Percentiles rank a stretch among this genome's conserved stretches.
Conservation (phyloP, 2,329 filamentous ascomycete species). For the Pezicula rhizophila region DNA sequence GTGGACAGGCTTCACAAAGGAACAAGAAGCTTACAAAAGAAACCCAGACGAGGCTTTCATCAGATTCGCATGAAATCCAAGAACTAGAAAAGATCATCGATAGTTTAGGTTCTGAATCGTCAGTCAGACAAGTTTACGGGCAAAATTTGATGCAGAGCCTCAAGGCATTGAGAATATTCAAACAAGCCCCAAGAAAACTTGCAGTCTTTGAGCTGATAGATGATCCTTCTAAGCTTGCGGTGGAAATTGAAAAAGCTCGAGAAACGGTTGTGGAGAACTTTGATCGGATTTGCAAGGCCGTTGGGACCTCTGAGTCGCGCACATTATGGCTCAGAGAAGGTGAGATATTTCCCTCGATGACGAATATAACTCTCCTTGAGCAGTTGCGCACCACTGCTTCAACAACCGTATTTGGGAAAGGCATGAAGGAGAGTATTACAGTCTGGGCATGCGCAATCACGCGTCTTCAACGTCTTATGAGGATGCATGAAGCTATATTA, state of each 20-base stretch:
- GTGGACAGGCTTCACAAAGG: no score
- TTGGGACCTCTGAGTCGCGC: constrained; percentile 2
- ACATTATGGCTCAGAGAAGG: constrained; percentile 32
- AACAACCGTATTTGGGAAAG: constrained; percentile 21
- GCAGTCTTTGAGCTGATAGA: no score
- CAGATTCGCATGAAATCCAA: no score
- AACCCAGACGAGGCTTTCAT: no score
- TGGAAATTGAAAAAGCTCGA: constrained; percentile 2
- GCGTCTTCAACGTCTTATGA: constrained; percentile 35
- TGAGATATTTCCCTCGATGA: constrained; percentile 36
- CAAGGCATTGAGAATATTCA: no score
- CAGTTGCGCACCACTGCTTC: constrained; percentile 31
- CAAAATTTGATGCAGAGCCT: no score
- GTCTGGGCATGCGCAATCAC: constrained; percentile 34
- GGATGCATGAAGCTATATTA: constrained; percentile 32
- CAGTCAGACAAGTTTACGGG: no score
- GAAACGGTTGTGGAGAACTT: background rate
- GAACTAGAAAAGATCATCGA: no score
- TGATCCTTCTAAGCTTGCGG: no score
- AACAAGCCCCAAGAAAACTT: no score
- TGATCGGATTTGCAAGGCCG: constrained; percentile 3
- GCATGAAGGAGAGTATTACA: constrained; percentile 32
- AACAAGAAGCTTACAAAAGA: no score
- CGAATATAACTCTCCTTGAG: constrained; percentile 34
- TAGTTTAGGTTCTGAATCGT: no score